phyloP scores from a whole-genome alignment of 352 stramenopile genomes.

The Globisporangium mamillatum region DNA sequence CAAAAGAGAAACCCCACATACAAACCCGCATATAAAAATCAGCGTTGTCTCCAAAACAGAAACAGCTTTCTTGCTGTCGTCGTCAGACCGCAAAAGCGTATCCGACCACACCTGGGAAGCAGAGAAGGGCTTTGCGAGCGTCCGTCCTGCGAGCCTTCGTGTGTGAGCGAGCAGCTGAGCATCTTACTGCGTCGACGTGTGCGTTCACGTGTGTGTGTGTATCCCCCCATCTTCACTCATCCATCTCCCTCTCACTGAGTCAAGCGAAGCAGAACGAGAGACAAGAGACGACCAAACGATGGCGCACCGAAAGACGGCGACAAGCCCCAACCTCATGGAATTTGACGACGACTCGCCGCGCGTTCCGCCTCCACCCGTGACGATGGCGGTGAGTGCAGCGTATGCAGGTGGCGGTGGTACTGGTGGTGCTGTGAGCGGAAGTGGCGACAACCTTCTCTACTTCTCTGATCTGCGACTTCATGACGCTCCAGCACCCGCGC shows the following conservation, averaged over 20 bases:
- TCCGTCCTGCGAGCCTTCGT: not conserved
- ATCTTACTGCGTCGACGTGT: not conserved
- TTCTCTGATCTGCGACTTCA: constrained; percentile 18
- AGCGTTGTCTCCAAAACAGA: not conserved
- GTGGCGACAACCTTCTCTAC: constrained; percentile 2
- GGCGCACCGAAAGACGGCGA: constrained; percentile 17
- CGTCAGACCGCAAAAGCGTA: not conserved
- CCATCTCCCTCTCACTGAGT: not conserved
- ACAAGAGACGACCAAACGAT: constrained; percentile 1
- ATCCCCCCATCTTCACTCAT: not conserved
- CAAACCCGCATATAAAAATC: not conserved
- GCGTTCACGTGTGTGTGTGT: not conserved
- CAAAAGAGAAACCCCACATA: not conserved
- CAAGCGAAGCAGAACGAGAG: not conserved
- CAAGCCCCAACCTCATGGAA: constrained; percentile 42
- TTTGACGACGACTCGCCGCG: constrained; percentile 39
- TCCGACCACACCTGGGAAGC: not conserved
- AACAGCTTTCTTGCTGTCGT: not conserved
- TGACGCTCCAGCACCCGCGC: not conserved
- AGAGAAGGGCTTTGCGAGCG: not conserved
- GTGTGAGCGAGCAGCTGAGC: not conserved
- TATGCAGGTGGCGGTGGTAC: not conserved
- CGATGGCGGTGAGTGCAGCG: constrained; percentile 13
- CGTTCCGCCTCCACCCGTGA: not conserved
- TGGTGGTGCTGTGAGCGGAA: not conserved